A percentile compares a stretch with the other conserved stretches of the same genome.
phyloP scores from a whole-genome alignment of 1,139 yeast genomes.

The Blastobotrys ciferrii region DNA sequence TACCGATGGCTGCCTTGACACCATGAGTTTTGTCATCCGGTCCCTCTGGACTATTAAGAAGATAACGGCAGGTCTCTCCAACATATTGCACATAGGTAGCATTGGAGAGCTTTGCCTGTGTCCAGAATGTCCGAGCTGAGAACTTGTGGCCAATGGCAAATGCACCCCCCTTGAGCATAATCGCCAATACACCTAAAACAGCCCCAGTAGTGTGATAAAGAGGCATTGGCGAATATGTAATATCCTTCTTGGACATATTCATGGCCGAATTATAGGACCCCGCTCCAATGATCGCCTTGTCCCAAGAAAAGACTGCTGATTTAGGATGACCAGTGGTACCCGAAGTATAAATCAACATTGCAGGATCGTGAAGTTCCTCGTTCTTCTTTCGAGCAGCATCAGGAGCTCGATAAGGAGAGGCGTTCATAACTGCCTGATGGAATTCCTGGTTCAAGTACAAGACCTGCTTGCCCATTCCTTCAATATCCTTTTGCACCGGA shows the following conservation, averaged over 20 bases:
- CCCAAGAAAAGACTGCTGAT: slow-evolving; percentile 92
- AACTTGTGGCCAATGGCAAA: slow-evolving; percentile 80
- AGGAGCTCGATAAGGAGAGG: slow-evolving; percentile 45
- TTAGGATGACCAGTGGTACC: slow-evolving; percentile 97
- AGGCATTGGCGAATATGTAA: slow-evolving; percentile 91
- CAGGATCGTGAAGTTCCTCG: slow-evolving; percentile 45
- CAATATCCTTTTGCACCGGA: slow-evolving; percentile 52
- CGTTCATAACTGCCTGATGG: slow-evolving; percentile 42
- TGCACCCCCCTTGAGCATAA: slow-evolving; percentile 62
- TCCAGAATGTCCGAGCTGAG: slow-evolving; percentile 86
- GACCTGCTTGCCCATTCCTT: slow-evolving; percentile 39
- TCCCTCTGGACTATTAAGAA: slow-evolving; percentile 64
- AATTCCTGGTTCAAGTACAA: slow-evolving; percentile 53
- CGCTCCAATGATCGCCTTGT: slow-evolving; percentile 68
- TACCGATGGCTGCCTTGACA: slow-evolving; percentile 79
- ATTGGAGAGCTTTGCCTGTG: slow-evolving; percentile 67
- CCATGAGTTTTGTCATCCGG: slow-evolving; percentile 66
- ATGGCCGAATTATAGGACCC: slow-evolving; percentile 68
- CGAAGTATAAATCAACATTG: slow-evolving; percentile 80
- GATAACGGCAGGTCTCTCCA: slow-evolving; percentile 91
- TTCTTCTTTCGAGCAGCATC: slow-evolving; percentile 30
- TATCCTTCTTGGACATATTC: slow-evolving; percentile 53
- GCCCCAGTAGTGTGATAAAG: slow-evolving; percentile 94
- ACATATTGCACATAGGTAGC: slow-evolving; percentile 91
- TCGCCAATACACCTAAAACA: slow-evolving; percentile 77